Base-by-base conservation (phyloP, 2,329 filamentous ascomycete species). In the Pyrenochaeta sp. region DNA sequence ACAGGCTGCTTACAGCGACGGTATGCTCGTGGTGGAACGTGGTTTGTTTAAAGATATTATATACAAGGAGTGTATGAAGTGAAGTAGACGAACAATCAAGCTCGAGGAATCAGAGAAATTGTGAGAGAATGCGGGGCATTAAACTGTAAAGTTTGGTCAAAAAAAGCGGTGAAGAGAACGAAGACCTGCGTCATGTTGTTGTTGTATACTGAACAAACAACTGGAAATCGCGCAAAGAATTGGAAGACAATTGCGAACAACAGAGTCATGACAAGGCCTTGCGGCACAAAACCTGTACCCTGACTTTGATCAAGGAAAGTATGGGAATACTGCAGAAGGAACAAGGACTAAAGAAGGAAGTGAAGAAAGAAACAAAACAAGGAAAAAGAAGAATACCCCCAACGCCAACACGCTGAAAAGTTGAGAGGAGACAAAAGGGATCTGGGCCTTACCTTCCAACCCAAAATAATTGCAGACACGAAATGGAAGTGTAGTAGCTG, bases 11-110 rank as follows among this genome's bases (percentile, higher is more conserved):
- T n/a, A 17, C 9, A 15, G 3, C 9, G 4, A n/a, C 2, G 7
- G 11, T 15, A 15, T n/a, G 33, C n/a, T 7, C 7, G 17, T 36
- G 11, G n/a, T 41, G 12, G 45, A 7, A 21, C 21, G 17, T 30
- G 20, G 21, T 31, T 40, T 23, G 27, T 27, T 63, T 50, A 45
- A 40, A 51, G 17, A 56, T 54, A 49, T 21, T 49, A 50, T 56
- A 5, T 56, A 56, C 45, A 63, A 57, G 12, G 64, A 67, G 49
- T 44, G 64, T 60, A 49, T 58, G 64, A 63, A 63, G 51, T 23
- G 53, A 58, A 60, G 40, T 17, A 21, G 10, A 37, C 12, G 35
- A 20, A 20, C n/a, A 18, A 27, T 27, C 35, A 20, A 21, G 4
- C 14, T 23, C 11, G 21, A 2, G 21, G 10, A 1, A 59, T n/a